Evolutionary conservation across 2,329 filamentous ascomycete species (phyloP).

Genomic region (Beauveria brongniartii): DNA sequence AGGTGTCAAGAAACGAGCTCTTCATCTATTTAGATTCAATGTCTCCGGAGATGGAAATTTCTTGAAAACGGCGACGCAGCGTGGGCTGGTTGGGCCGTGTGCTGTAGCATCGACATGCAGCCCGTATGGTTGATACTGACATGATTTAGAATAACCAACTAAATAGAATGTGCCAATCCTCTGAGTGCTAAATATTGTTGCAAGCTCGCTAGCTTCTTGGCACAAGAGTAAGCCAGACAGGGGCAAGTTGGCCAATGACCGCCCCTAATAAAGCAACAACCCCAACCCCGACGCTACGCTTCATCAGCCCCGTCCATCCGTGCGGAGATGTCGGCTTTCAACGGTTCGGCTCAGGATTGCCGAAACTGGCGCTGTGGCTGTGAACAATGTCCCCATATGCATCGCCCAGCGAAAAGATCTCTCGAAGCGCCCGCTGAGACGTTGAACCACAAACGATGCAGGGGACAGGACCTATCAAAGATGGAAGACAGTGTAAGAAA

Average conservation of each 20-base stretch:
- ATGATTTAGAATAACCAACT: too few relatives aligned
- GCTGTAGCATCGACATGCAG: too few relatives aligned
- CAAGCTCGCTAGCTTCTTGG: background rate
- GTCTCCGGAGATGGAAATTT: too few relatives aligned
- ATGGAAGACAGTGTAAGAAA: background rate
- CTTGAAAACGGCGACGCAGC: too few relatives aligned
- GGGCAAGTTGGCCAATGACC: background rate
- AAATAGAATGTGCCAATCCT: too few relatives aligned
- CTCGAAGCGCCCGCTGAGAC: background rate
- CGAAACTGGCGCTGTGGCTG: conserved; percentile 2
- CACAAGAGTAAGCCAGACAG: background rate
- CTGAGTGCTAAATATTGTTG: too few relatives aligned
- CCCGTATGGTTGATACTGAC: too few relatives aligned
- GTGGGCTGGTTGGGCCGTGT: too few relatives aligned
- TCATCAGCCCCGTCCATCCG: background rate
- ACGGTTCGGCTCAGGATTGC: background rate
- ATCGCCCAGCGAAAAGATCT: background rate
- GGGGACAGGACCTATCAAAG: background rate
- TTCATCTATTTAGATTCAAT: too few relatives aligned
- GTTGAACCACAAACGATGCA: background rate
- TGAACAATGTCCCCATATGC: background rate
- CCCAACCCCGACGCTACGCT: background rate
- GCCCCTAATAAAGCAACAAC: too few relatives aligned
- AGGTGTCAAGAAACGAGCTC: too few relatives aligned
- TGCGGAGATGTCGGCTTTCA: background rate